Percentiles rank a stretch among this genome's conserved stretches.
Conservation (phyloP, 805 yeast species). For the Metschnikowia amazonensis region DNA sequence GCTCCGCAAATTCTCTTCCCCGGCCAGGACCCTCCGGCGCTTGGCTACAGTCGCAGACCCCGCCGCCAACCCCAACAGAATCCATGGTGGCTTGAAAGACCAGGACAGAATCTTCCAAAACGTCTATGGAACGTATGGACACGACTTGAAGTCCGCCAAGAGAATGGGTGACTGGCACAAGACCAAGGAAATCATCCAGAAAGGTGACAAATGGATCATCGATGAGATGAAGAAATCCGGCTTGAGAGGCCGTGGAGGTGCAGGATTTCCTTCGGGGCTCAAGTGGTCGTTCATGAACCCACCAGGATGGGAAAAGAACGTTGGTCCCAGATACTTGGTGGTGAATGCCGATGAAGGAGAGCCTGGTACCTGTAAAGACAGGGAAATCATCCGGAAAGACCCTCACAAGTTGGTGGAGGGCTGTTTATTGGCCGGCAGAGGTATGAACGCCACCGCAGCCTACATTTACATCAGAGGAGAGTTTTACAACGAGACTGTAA, state of each 20-base stretch:
- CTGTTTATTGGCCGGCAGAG: conserved; percentile 85
- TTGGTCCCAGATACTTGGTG: conserved; percentile 84
- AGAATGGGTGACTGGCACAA: conserved; percentile 90
- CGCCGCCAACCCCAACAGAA: conserved; percentile 47
- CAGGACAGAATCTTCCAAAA: conserved; percentile 86
- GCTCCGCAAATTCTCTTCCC: conserved; percentile 35
- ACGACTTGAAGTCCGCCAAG: conserved; percentile 67
- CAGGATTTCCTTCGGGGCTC: conserved; percentile 88
- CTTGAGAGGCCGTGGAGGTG: conserved; percentile 89
- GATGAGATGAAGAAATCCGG: conserved; percentile 84
- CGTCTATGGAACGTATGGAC: conserved; percentile 70
- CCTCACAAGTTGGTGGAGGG: conserved; percentile 92
- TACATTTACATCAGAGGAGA: conserved; percentile 90
- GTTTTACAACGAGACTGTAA: conserved; percentile 75
- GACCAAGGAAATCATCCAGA: conserved; percentile 77
- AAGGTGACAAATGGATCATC: conserved; percentile 88
- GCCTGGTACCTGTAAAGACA: conserved; percentile 91
- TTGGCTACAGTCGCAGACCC: conserved; percentile 48
- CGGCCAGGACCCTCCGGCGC: conserved; percentile 27
- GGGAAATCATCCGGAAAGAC: conserved; percentile 87
- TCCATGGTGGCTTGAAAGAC: conserved; percentile 74
- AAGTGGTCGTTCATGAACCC: conserved; percentile 95
- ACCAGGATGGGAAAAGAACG: conserved; percentile 90
- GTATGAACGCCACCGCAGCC: conserved; percentile 91
- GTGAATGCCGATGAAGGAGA: conserved; percentile 95